Conservation (phyloP, 73 alveolate species). For the Tetrahymena elliotti region DNA sequence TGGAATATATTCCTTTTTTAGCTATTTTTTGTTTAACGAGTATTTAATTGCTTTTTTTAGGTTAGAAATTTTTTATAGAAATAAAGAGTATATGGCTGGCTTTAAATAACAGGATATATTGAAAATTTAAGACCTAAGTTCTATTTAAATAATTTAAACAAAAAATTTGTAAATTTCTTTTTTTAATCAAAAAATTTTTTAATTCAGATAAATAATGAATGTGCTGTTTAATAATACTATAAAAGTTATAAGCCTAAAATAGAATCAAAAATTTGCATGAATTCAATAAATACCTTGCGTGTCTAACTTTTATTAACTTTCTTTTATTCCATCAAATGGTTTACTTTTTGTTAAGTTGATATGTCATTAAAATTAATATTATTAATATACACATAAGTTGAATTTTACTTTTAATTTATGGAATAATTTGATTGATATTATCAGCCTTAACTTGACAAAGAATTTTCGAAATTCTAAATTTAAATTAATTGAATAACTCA, state of each 20-base stretch:
- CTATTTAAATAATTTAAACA: not conserved
- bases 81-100: not conserved
- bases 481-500: not conserved
- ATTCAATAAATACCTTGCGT: not conserved
- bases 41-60: not conserved
- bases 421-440: not conserved
- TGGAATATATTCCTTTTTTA: not conserved
- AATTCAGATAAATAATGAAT: too few relatives aligned
- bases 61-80: not conserved
- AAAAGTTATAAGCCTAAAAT: not conserved
- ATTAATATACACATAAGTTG: not conserved
- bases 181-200: too few relatives aligned
- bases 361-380: not conserved
- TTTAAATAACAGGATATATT: not conserved
- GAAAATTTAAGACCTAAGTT: not conserved
- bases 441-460: not conserved
- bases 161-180: not conserved
- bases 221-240: not conserved
- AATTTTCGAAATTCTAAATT: not conserved
- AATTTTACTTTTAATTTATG: not conserved
- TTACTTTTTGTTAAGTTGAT: not conserved
- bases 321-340: not conserved
- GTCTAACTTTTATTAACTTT: not conserved
- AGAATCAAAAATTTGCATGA: not conserved
- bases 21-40: not conserved